Conservation (phyloP, 108 stramenopile genomes). For the Aurantiochytrium sp. region DNA sequence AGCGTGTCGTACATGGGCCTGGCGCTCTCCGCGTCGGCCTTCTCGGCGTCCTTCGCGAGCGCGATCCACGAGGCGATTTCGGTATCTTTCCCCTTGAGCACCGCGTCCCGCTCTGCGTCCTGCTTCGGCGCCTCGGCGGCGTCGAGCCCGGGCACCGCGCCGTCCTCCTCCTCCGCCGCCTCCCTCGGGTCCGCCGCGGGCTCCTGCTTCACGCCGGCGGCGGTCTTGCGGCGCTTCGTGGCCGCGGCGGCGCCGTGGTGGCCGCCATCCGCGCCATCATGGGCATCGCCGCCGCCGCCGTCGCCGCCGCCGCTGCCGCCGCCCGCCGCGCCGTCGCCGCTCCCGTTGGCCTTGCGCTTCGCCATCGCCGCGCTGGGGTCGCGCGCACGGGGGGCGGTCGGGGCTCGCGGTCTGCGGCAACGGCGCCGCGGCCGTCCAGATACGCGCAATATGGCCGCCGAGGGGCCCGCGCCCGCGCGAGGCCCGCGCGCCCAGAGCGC, state of each 20-base stretch:
- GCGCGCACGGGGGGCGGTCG: too few relatives aligned
- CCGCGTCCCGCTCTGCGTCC: background rate
- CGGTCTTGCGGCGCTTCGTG: background rate
- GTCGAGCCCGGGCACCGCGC: background rate
- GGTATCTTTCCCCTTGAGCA: background rate
- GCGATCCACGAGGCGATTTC: background rate
- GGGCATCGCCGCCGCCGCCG: background rate
- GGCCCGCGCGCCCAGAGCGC: too few relatives aligned
- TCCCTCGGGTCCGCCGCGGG: background rate
- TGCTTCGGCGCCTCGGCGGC: background rate
- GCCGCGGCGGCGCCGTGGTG: background rate
- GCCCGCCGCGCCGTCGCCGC: background rate
- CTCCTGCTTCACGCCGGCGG: background rate
- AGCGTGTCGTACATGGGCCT: conserved; percentile 10
- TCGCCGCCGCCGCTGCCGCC: background rate
- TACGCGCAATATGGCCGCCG: too few relatives aligned
- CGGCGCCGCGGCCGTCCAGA: too few relatives aligned
- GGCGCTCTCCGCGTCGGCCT: background rate
- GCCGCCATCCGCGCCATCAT: background rate
- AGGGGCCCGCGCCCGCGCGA: too few relatives aligned
- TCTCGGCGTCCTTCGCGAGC: conserved; percentile 1
- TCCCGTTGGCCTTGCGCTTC: background rate
- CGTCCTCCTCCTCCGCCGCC: background rate
- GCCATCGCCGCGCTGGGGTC: too few relatives aligned
- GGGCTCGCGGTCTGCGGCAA: too few relatives aligned